phyloP scores from a whole-genome alignment of 1,139 yeast genomes.

The Blastobotrys aristatus region DNA sequence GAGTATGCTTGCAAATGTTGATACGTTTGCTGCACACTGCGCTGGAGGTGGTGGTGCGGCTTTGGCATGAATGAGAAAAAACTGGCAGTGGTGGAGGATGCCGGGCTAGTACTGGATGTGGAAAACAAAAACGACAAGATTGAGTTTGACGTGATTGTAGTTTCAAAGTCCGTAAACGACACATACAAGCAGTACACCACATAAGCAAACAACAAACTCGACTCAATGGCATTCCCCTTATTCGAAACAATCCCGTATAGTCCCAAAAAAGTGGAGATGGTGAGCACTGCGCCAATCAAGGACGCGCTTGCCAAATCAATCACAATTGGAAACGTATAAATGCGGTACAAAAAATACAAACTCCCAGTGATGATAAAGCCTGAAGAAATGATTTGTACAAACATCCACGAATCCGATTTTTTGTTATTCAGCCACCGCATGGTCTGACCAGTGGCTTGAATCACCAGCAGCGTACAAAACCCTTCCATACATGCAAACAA shows the following conservation, averaged over 20 bases:
- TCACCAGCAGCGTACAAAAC: conserved; percentile 78
- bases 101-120: conserved; percentile 9
- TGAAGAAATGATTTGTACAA: conserved; percentile 65
- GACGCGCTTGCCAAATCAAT: conserved; percentile 71
- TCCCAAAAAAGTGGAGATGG: conserved; percentile 69
- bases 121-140: conserved; percentile 25
- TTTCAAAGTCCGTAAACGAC: conserved; percentile 64
- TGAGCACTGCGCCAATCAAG: conserved; percentile 75
- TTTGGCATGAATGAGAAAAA: conserved; percentile 7
- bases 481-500: conserved; percentile 88
- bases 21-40: neutral
- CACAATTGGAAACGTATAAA: conserved; percentile 67
- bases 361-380: conserved; percentile 74
- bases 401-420: conserved; percentile 74
- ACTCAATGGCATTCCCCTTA: conserved; percentile 82
- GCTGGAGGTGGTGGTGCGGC: neutral
- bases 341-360: conserved; percentile 72
- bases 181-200: conserved; percentile 89
- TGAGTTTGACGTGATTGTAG: conserved; percentile 26
- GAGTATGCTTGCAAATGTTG: conserved; percentile 8
- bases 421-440: conserved; percentile 65
- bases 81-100: conserved; percentile 17
- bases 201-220: conserved; percentile 80
- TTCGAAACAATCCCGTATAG: conserved; percentile 79
- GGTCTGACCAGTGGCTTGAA: conserved; percentile 87